A percentile compares a stretch with the other conserved stretches of the same genome.
Evolutionary conservation across 345 rosid species (phyloP).

Genomic region (Alliaria petiolata): DNA sequence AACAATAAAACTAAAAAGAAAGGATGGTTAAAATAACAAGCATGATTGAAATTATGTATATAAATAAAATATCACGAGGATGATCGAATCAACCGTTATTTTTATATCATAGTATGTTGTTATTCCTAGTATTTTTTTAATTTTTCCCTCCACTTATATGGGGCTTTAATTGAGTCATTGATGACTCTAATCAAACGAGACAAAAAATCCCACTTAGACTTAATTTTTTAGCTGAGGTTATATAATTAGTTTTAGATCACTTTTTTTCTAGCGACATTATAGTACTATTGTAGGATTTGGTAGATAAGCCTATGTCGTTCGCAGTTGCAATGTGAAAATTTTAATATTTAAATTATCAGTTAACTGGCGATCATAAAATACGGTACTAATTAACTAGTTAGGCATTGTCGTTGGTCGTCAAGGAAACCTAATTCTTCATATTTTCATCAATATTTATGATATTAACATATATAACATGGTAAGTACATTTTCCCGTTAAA

Average conservation of each 20-base stretch:
- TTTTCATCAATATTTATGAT: too few relatives aligned
- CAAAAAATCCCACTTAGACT: conserved; percentile 27
- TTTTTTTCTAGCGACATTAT: background rate
- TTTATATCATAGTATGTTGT: conserved; percentile 1
- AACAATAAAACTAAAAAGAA: conserved; percentile 19
- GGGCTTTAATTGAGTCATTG: conserved; percentile 25
- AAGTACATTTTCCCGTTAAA: background rate
- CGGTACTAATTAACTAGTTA: background rate
- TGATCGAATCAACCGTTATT: conserved; percentile 34
- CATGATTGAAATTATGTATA: conserved; percentile 15
- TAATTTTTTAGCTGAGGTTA: background rate
- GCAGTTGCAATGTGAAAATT: background rate
- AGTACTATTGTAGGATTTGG: conserved; percentile 1
- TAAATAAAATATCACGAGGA: background rate
- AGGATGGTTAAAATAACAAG: conserved; percentile 24
- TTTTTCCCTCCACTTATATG: conserved; percentile 1
- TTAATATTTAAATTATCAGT: background rate
- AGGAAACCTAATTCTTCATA: background rate
- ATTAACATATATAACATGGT: background rate
- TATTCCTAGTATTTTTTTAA: background rate
- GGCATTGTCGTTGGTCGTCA: background rate
- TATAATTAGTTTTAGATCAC: background rate
- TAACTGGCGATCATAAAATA: background rate
- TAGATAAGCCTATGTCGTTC: background rate
- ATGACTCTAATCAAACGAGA: conserved; percentile 31